Evolutionary conservation across 768 basidiomycete genomes (phyloP).

Genomic region (Boletus coccyginus): DNA sequence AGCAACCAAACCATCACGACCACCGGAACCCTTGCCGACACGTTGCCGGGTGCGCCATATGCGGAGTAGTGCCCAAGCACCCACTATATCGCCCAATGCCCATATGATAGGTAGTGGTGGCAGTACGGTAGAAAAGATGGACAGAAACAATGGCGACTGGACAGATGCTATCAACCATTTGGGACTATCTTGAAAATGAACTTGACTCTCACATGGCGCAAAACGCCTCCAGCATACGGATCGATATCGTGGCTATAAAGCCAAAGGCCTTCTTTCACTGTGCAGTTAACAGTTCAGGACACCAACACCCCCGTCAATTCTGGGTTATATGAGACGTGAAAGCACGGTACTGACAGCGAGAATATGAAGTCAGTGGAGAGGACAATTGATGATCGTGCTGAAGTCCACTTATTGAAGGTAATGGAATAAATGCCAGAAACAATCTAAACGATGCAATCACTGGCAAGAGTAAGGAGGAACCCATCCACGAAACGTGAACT

Average conservation of each 20-base stretch:
- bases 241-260: slow-evolving; percentile 74
- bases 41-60: slow-evolving; percentile 68
- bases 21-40: slow-evolving; percentile 34
- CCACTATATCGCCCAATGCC: slow-evolving; percentile 63
- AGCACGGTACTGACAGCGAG: slow-evolving; percentile 60
- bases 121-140: slow-evolving; percentile 68
- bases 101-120: slow-evolving; percentile 64
- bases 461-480: slow-evolving; percentile 28
- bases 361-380: slow-evolving; percentile 77
- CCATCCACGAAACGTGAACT: no score
- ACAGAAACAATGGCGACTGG: slow-evolving; percentile 80
- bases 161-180: neutral
- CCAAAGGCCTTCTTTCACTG: slow-evolving; percentile 90
- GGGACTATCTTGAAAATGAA: neutral
- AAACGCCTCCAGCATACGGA: slow-evolving; percentile 84
- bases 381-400: slow-evolving; percentile 74
- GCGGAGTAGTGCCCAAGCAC: slow-evolving; percentile 63
- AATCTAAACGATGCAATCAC: slow-evolving; percentile 48
- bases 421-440: slow-evolving; percentile 48
- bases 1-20: slow-evolving; percentile 61
- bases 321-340: neutral
- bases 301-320: slow-evolving; percentile 1
- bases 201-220: slow-evolving; percentile 68
- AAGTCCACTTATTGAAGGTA: slow-evolving; percentile 43
- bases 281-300: slow-evolving; percentile 1